phyloP scores from a whole-genome alignment of 129 eudicot genomes.

The Glebionis coronaria region DNA sequence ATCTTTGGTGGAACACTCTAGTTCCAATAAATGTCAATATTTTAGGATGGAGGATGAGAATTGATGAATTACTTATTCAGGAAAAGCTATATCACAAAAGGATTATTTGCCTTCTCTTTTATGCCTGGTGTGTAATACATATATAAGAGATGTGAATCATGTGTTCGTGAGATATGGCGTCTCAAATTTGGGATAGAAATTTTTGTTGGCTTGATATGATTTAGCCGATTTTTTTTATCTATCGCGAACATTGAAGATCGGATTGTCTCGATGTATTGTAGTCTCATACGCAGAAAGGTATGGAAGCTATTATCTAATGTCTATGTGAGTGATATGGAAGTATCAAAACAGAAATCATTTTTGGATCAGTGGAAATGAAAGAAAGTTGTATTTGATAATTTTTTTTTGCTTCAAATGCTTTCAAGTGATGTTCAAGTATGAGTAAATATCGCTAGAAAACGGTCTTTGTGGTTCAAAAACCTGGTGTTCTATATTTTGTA shows the following conservation, averaged over 20 bases:
- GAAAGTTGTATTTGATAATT: background rate
- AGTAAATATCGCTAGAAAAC: background rate
- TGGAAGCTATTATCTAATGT: background rate
- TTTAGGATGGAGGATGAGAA: background rate
- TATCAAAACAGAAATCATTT: background rate
- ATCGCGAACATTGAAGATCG: background rate
- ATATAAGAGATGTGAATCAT: background rate
- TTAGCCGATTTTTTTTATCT: background rate
- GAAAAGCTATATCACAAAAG: background rate
- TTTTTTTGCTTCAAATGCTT: background rate
- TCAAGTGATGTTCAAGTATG: background rate
- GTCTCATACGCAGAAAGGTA: background rate
- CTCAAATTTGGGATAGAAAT: background rate
- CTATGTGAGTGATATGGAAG: background rate
- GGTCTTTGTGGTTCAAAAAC: background rate
- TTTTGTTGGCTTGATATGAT: background rate
- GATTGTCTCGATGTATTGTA: background rate
- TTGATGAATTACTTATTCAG: background rate
- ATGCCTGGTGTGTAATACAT: background rate
- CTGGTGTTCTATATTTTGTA: background rate
- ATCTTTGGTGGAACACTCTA: background rate
- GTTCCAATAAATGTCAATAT: background rate
- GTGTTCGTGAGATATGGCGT: background rate
- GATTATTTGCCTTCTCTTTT: background rate
- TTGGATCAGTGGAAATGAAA: background rate